These are phyloP conservation scores for Zoysia matrella DNA, from an alignment of 202 grass and related monocot species.

Conservation along the genomic window DNA sequence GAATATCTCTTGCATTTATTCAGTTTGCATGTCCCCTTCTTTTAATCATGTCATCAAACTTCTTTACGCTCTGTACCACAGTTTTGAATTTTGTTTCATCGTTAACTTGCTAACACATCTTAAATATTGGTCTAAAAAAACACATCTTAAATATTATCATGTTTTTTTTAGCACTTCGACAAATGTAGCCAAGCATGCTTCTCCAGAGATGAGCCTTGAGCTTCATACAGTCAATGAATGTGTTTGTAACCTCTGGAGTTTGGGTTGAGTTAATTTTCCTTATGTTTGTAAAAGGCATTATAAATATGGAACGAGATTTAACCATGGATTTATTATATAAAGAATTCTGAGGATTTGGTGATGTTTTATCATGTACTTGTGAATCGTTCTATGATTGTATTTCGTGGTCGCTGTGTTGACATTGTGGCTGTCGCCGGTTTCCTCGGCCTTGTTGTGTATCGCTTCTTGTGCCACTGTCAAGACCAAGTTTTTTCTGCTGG, in stretches of 20 bases:
- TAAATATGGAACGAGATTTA: background rate
- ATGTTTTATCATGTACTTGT: background rate
- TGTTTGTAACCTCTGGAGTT: no score
- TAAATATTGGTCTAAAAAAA: background rate
- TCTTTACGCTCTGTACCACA: background rate
- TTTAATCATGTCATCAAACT: background rate
- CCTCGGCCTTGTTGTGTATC: background rate
- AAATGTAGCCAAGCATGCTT: slow-evolving; percentile 24
- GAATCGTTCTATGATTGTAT: background rate
- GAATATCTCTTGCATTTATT: background rate
- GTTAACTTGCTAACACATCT: background rate
- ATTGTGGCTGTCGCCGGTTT: background rate
- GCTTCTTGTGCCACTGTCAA: background rate
- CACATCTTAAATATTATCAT: background rate
- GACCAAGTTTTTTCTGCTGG: background rate
- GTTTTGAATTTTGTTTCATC: background rate
- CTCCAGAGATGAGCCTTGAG: background rate
- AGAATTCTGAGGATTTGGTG: background rate
- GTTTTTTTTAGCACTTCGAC: background rate
- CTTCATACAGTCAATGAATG: background rate
- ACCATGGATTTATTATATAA: background rate
- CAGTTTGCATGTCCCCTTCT: background rate
- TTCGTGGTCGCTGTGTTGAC: background rate
- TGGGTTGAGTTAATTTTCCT: background rate
- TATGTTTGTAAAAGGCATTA: background rate